Evolutionary conservation across 2,329 filamentous ascomycete genomes (phyloP).

Genomic region (Raffaelea arxii): DNA sequence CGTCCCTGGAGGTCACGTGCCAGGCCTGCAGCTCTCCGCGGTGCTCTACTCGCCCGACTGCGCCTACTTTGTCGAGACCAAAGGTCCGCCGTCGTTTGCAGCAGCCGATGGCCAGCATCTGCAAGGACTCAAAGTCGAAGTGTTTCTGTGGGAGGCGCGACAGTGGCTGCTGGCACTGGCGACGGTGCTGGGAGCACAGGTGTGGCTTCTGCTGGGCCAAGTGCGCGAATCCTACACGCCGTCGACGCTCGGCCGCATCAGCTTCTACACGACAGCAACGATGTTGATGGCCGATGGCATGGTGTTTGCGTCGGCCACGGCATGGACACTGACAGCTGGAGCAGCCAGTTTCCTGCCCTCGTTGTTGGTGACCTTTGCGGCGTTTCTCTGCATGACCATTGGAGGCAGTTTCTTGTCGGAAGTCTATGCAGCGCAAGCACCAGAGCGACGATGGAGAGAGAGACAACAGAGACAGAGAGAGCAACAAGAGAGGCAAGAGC

Average conservation of each 20-base stretch:
- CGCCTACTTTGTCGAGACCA: slow-evolving; percentile 54
- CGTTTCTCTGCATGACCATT: slow-evolving; percentile 47
- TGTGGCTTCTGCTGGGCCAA: slow-evolving; percentile 52
- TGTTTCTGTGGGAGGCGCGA: slow-evolving; percentile 46
- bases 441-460: slow-evolving; percentile 37
- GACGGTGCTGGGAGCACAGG: slow-evolving; percentile 48
- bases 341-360: slow-evolving; percentile 48
- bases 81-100: slow-evolving; percentile 48
- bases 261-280: slow-evolving; percentile 50
- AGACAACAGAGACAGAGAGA: slow-evolving; percentile 20
- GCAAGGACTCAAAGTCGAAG: slow-evolving; percentile 50
- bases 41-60: slow-evolving; percentile 61
- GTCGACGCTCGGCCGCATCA: slow-evolving; percentile 56
- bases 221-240: slow-evolving; percentile 59
- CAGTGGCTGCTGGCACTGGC: slow-evolving; percentile 49
- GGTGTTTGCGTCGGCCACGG: slow-evolving; percentile 45
- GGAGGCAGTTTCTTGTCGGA: slow-evolving; percentile 49
- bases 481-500: slow-evolving; percentile 18
- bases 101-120: slow-evolving; percentile 45
- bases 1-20: slow-evolving; percentile 31
- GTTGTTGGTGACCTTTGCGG: slow-evolving; percentile 40
- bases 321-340: slow-evolving; percentile 46
- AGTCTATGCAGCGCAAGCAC: slow-evolving; percentile 52
- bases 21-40: slow-evolving; percentile 50
- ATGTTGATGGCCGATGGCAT: slow-evolving; percentile 56